Evolutionary conservation across 768 basidiomycete genomes (phyloP).

Genomic region (Xerocomellus chrysenteron): DNA sequence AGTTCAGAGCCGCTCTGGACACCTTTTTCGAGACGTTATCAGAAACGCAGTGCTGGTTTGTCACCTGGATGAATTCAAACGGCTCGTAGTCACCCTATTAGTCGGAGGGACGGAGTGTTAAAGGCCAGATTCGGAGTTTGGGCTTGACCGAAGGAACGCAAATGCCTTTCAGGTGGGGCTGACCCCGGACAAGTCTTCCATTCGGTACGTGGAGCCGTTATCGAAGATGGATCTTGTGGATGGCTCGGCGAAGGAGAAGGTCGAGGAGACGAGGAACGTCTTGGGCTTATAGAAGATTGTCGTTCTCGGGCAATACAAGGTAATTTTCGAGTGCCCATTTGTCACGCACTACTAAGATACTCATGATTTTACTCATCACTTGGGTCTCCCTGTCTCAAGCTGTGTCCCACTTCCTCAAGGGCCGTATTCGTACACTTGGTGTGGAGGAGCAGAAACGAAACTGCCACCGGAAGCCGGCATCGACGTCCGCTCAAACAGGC

Average conservation of each 20-base stretch:
- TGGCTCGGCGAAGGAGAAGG: conserved; percentile 50
- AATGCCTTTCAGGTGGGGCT: conserved; percentile 80
- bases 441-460: too few relatives aligned
- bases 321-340: conserved; percentile 26
- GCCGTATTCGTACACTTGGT: too few relatives aligned
- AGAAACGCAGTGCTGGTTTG: conserved; percentile 52
- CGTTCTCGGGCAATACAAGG: conserved; percentile 82
- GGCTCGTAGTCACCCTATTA: conserved; percentile 91
- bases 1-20: too few relatives aligned
- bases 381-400: too few relatives aligned
- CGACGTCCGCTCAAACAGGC: too few relatives aligned
- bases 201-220: conserved; percentile 70
- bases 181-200: conserved; percentile 80
- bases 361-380: background rate
- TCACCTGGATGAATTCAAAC: conserved; percentile 91
- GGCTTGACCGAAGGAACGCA: conserved; percentile 54
- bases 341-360: background rate
- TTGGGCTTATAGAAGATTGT: conserved; percentile 64
- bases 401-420: too few relatives aligned
- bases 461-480: too few relatives aligned
- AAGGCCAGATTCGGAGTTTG: conserved; percentile 79
- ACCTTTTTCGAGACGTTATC: too few relatives aligned
- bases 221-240: conserved; percentile 42
- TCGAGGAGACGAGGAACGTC: conserved; percentile 56
- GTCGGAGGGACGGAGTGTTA: conserved; percentile 74